A percentile compares a stretch with the other conserved stretches of the same genome.
Conservation (phyloP, 257 asterid species). For the Ballota nigra region DNA sequence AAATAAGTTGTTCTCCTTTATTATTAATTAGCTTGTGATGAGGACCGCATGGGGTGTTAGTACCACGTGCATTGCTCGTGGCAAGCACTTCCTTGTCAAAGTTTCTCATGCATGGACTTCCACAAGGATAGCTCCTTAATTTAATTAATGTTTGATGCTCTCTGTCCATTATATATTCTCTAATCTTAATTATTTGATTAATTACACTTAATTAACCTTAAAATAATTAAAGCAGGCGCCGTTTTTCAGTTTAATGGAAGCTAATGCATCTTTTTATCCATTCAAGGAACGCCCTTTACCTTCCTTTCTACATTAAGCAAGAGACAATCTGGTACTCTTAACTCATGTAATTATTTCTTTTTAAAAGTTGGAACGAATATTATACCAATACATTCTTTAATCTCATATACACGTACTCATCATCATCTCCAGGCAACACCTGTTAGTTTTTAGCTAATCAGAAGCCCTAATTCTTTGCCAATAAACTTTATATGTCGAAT, state of each 20-base stretch:
- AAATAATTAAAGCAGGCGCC: constrained; percentile 36
- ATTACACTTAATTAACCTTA: constrained; percentile 5
- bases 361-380: neutral
- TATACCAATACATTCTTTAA: neutral
- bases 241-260: constrained; percentile 23
- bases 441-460: constrained; percentile 6
- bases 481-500: too few relatives aligned
- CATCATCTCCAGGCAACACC: constrained; percentile 36
- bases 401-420: constrained; percentile 1
- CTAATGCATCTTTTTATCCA: constrained; percentile 19
- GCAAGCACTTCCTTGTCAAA: constrained; percentile 24
- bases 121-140: constrained; percentile 23
- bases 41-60: constrained; percentile 23
- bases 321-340: constrained; percentile 12
- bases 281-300: constrained; percentile 19
- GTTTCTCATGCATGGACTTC: neutral
- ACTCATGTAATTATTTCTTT: constrained; percentile 6
- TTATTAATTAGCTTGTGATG: neutral
- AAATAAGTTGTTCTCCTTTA: too few relatives aligned
- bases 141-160: constrained; percentile 16
- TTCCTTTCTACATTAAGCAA: constrained; percentile 33
- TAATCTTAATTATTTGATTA: neutral
- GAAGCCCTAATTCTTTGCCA: constrained; percentile 25
- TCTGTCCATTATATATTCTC: neutral
- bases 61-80: constrained; percentile 32